phyloP scores from a whole-genome alignment of 768 basidiomycete genomes.

The Imleria badia region DNA sequence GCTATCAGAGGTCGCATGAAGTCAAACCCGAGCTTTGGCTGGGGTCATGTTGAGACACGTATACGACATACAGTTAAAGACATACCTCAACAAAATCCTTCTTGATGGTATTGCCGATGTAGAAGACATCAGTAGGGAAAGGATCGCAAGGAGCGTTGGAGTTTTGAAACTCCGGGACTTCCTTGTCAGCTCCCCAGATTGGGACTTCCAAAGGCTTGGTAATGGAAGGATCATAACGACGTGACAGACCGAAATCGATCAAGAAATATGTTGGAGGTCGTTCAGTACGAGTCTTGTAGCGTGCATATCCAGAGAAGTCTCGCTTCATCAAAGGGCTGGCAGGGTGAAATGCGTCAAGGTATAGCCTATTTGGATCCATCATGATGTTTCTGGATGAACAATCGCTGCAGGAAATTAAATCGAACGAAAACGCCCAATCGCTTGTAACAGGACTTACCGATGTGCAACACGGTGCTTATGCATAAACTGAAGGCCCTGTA shows the following conservation, averaged over 20 bases:
- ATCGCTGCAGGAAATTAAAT: slow-evolving; percentile 19
- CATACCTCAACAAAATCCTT: slow-evolving; percentile 33
- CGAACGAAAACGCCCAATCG: neutral
- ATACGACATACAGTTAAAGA: too few species aligned
- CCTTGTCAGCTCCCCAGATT: slow-evolving; percentile 41
- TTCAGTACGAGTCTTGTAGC: slow-evolving; percentile 8
- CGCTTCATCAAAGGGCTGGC: slow-evolving; percentile 5
- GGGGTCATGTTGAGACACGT: too few species aligned
- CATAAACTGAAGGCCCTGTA: neutral
- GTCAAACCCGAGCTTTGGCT: slow-evolving; percentile 14
- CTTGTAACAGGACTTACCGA: neutral
- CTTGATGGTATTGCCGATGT: slow-evolving; percentile 39
- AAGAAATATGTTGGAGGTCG: slow-evolving; percentile 20
- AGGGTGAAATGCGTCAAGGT: slow-evolving; percentile 32
- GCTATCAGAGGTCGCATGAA: slow-evolving; percentile 36
- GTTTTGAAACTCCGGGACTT: slow-evolving; percentile 38
- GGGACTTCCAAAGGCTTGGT: slow-evolving; percentile 27
- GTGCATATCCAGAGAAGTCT: slow-evolving; percentile 21
- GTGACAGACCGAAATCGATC: slow-evolving; percentile 26
- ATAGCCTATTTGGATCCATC: slow-evolving; percentile 29
- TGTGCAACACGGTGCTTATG: slow-evolving; percentile 10
- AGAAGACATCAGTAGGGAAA: slow-evolving; percentile 45
- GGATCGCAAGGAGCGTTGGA: slow-evolving; percentile 30
- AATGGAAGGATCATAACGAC: slow-evolving; percentile 26
- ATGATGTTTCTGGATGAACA: slow-evolving; percentile 34